Percentiles rank a stretch among this genome's conserved stretches.
These are phyloP conservation scores for Didymella keratinophila DNA, from an alignment of 2,329 filamentous ascomycete species.

Conservation along the genomic window DNA sequence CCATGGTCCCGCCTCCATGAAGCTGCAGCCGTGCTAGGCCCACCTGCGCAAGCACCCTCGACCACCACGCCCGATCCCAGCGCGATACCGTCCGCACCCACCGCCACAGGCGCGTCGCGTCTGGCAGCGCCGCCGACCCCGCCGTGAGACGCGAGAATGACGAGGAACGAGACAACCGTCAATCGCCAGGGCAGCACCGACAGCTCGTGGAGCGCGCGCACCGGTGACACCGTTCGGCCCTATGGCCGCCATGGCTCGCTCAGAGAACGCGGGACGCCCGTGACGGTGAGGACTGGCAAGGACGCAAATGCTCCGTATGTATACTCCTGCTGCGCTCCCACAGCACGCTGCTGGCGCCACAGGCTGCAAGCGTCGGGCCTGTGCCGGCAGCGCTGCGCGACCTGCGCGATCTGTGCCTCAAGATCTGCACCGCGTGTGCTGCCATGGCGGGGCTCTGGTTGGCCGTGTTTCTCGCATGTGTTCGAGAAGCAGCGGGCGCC, in stretches of 20 bases:
- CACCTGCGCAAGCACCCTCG: slow-evolving; percentile 45
- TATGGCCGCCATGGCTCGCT: slow-evolving; percentile 48
- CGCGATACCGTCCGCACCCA: slow-evolving; percentile 23
- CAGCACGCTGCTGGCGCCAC: slow-evolving; percentile 17
- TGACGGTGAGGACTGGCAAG: slow-evolving; percentile 65
- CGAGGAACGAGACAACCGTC: slow-evolving; percentile 70
- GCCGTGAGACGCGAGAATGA: slow-evolving; percentile 59
- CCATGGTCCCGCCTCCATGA: slow-evolving; percentile 45
- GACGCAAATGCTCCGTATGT: slow-evolving; percentile 57
- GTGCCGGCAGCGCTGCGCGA: slow-evolving; percentile 23
- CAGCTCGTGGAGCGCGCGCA: slow-evolving; percentile 72
- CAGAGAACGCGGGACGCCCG: slow-evolving; percentile 44
- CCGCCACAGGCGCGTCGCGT: slow-evolving; percentile 23
- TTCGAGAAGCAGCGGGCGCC: slow-evolving; percentile 19
- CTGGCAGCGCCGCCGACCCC: slow-evolving; percentile 17
- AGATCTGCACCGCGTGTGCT: slow-evolving; percentile 22
- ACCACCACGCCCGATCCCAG: slow-evolving; percentile 27
- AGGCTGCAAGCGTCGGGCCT: neutral
- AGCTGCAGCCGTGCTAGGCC: slow-evolving; percentile 48
- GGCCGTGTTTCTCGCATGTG: slow-evolving; percentile 15
- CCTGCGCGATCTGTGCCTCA: slow-evolving; percentile 26
- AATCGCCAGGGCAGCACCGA: slow-evolving; percentile 72
- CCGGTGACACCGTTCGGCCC: slow-evolving; percentile 68
- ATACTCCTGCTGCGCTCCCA: slow-evolving; percentile 13
- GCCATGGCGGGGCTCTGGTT: slow-evolving; percentile 13